These are phyloP conservation scores for Fomitopsis palustris DNA, from an alignment of 1,284 basidiomycete species.

Conservation along the genomic window DNA sequence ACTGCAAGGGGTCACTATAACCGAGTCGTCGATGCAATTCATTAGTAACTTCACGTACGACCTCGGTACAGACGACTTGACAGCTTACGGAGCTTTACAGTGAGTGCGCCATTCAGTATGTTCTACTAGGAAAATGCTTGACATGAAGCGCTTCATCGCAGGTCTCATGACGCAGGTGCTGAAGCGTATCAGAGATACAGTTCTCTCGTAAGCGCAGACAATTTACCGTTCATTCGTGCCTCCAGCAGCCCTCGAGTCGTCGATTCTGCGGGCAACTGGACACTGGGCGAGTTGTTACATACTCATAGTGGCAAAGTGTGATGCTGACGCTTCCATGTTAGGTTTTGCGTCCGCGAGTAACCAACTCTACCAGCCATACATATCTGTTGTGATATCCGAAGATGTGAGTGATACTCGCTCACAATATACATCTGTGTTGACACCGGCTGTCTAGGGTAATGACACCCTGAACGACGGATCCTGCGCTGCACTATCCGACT, in stretches of 20 bases:
- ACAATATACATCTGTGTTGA: not conserved
- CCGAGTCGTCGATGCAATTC: constrained; percentile 54
- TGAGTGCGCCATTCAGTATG: constrained; percentile 32
- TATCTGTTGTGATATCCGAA: constrained; percentile 55
- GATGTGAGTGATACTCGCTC: constrained; percentile 31
- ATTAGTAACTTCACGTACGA: constrained; percentile 57
- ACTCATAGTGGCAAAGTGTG: not conserved
- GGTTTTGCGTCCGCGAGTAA: constrained; percentile 44
- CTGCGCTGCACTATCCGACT: constrained; percentile 49
- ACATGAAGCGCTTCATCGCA: constrained; percentile 18
- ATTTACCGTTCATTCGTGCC: constrained; percentile 65
- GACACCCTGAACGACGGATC: constrained; percentile 71
- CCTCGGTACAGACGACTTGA: constrained; percentile 58
- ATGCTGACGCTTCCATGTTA: constrained; percentile 16
- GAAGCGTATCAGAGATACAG: constrained; percentile 50
- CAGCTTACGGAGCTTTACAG: constrained; percentile 70
- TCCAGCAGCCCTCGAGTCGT: constrained; percentile 62
- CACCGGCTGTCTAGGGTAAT: constrained; percentile 41
- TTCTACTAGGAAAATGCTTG: not conserved
- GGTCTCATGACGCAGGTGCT: constrained; percentile 48
- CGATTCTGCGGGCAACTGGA: constrained; percentile 70
- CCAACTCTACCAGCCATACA: constrained; percentile 27
- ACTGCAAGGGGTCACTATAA: constrained; percentile 44
- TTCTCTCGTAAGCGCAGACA: constrained; percentile 38
- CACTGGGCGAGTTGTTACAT: constrained; percentile 41